Conservation (phyloP, 768 basidiomycete genomes). For the Gymnopilus junonius region DNA sequence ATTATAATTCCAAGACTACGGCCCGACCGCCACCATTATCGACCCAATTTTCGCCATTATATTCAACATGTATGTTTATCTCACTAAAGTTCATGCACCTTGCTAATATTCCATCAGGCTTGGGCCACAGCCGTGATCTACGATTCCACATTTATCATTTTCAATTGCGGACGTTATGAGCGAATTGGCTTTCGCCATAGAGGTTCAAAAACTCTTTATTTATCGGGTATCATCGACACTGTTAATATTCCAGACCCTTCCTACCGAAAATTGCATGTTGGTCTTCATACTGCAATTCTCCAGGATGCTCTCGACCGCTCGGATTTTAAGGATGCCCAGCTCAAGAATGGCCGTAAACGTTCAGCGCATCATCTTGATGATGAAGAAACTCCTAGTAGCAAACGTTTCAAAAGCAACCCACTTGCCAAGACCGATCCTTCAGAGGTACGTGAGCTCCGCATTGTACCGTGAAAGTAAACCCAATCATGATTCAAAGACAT, state of each 20-base stretch:
- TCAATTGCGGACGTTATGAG: conserved; percentile 13
- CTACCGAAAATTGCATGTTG: conserved; percentile 16
- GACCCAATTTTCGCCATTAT: background rate
- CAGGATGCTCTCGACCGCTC: conserved; percentile 5
- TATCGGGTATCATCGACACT: conserved; percentile 10
- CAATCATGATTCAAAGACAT: background rate
- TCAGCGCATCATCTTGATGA: background rate
- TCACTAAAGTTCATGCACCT: background rate
- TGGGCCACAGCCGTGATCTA: background rate
- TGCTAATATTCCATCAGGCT: background rate
- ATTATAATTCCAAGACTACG: background rate
- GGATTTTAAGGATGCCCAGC: background rate
- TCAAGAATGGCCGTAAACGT: background rate
- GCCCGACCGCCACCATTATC: background rate
- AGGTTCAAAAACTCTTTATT: conserved; percentile 7
- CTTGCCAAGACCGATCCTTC: background rate
- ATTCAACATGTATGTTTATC: background rate
- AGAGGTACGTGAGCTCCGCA: background rate
- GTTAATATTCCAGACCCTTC: conserved; percentile 6
- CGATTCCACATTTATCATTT: conserved; percentile 6
- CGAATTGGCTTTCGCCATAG: conserved; percentile 13
- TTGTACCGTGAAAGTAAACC: background rate
- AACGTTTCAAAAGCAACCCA: background rate
- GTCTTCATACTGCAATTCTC: conserved; percentile 12
- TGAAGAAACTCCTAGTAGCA: background rate